A percentile compares a stretch with the other conserved stretches of the same genome.
phyloP scores from a whole-genome alignment of 78 protist genomes.

The Guillardia theta region DNA sequence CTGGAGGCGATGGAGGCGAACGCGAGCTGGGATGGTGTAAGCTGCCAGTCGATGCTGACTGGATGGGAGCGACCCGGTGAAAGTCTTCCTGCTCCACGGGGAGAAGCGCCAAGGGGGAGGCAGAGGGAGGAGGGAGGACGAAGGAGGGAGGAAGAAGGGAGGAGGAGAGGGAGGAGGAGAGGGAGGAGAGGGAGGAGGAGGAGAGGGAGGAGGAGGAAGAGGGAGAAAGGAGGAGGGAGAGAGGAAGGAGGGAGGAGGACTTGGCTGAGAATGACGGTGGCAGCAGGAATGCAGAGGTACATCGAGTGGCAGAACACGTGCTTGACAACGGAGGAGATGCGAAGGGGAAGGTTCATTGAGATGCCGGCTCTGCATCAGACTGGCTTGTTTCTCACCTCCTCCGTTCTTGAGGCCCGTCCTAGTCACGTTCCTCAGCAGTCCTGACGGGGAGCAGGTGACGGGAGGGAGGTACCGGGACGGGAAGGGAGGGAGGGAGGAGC shows the following conservation, averaged over 20 bases:
- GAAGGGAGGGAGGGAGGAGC: neutral
- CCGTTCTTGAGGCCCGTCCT: too few relatives aligned
- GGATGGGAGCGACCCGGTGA: slow-evolving; percentile 21
- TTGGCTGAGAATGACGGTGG: too few relatives aligned
- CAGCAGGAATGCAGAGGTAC: slow-evolving; percentile 23
- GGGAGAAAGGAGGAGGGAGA: too few relatives aligned
- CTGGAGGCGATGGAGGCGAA: neutral
- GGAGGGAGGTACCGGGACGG: slow-evolving; percentile 30
- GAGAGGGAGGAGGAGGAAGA: too few relatives aligned
- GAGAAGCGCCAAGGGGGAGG: too few relatives aligned
- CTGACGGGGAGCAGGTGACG: neutral
- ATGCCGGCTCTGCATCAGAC: slow-evolving; percentile 47
- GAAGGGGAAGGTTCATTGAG: slow-evolving; percentile 22
- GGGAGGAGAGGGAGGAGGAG: too few relatives aligned
- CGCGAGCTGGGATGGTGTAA: slow-evolving; percentile 9
- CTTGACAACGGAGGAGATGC: neutral
- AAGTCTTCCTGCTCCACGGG: too few relatives aligned
- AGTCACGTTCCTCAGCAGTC: too few relatives aligned
- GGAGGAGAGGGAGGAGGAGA: too few relatives aligned
- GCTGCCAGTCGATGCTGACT: neutral
- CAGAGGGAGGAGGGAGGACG: too few relatives aligned
- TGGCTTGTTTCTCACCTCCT: neutral
- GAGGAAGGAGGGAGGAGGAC: too few relatives aligned
- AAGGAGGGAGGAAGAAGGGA: too few relatives aligned
- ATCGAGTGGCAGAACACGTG: slow-evolving; percentile 16